Conservation (phyloP, 257 asterid species). For the Lycium barbarum region DNA sequence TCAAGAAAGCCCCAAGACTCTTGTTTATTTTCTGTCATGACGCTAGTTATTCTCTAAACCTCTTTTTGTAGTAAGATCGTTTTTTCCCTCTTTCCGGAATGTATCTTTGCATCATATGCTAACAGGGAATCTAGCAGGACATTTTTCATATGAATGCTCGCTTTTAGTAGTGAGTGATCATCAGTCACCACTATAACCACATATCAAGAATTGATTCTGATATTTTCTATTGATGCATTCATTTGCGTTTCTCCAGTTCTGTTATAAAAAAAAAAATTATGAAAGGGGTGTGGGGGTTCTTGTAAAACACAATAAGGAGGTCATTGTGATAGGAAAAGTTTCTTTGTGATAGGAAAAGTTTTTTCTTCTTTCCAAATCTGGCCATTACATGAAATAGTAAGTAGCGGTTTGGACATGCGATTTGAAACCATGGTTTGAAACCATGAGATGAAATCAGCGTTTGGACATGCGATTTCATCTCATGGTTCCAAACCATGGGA, state of each 20-base stretch:
- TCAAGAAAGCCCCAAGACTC: not conserved
- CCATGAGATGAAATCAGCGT: too few species aligned
- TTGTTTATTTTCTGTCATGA: not conserved
- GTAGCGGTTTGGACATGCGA: too few species aligned
- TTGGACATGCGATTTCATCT: too few species aligned
- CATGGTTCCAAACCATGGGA: too few species aligned
- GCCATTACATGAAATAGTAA: constrained; percentile 44
- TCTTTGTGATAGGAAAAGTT: not conserved
- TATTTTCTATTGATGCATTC: not conserved
- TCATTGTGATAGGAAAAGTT: not conserved
- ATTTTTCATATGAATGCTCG: not conserved
- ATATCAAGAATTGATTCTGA: not conserved
- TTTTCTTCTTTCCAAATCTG: not conserved
- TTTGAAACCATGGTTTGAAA: too few species aligned
- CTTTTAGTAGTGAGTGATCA: not conserved
- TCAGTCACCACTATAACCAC: not conserved
- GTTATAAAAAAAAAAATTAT: not conserved
- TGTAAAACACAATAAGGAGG: not conserved
- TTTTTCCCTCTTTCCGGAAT: too few species aligned
- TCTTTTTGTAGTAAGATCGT: not conserved
- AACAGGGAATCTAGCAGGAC: not conserved
- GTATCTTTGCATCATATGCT: not conserved
- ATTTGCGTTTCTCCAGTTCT: not conserved
- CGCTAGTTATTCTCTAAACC: too few species aligned
- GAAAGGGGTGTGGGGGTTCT: not conserved